Percentiles rank a stretch among this genome's conserved stretches.
Conservation (phyloP, 805 yeast genomes). For the Saccharomycopsis schoenii region DNA sequence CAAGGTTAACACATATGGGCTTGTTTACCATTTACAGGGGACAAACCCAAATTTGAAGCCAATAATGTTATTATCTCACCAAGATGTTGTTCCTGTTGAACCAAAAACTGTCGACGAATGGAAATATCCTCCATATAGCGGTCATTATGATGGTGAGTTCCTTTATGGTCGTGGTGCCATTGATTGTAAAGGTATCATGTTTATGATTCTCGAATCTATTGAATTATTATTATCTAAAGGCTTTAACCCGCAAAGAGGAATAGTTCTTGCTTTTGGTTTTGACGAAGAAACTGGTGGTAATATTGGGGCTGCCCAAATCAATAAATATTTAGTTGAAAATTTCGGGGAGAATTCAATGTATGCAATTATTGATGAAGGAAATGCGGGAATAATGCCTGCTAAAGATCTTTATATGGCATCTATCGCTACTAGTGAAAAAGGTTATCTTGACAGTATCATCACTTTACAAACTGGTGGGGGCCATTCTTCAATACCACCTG, state of each 20-base stretch:
- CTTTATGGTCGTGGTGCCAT: constrained; percentile 72
- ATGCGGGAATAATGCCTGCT: constrained; percentile 28
- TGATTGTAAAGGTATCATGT: constrained; percentile 65
- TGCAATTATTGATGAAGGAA: constrained; percentile 65
- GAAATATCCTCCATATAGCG: constrained; percentile 62
- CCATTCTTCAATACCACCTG: constrained; percentile 74
- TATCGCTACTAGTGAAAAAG: constrained; percentile 54
- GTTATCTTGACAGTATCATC: constrained; percentile 43
- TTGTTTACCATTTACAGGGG: constrained; percentile 49
- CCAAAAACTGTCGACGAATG: constrained; percentile 45
- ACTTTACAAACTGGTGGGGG: constrained; percentile 61
- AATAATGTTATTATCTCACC: constrained; percentile 61
- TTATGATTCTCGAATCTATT: constrained; percentile 56
- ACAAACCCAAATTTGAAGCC: constrained; percentile 44
- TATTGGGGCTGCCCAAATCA: constrained; percentile 49
- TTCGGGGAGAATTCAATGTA: constrained; percentile 55
- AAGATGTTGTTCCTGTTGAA: constrained; percentile 74
- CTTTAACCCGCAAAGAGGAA: constrained; percentile 49
- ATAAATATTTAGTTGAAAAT: constrained; percentile 35
- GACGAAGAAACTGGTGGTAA: constrained; percentile 70
- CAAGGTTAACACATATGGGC: constrained; percentile 49
- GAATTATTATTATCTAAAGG: constrained; percentile 43
- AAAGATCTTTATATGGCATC: constrained; percentile 44
- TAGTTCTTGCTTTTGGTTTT: constrained; percentile 60
- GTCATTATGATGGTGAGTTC: constrained; percentile 54